These are phyloP conservation scores for Pyrenula massariospora DNA, from an alignment of 495 filamentous ascomycete species.

Conservation along the genomic window DNA sequence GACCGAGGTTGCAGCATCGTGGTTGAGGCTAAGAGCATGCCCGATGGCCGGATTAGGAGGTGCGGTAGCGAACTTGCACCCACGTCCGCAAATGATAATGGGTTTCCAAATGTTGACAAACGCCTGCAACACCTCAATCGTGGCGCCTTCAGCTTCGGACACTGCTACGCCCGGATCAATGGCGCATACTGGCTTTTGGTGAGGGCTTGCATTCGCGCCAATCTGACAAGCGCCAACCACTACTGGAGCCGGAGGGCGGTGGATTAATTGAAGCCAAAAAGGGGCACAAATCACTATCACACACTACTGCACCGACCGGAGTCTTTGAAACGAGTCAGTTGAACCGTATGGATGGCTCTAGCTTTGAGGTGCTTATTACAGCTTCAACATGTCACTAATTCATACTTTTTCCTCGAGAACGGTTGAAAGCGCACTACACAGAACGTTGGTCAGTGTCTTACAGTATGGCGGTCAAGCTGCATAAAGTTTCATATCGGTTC, in stretches of 20 bases:
- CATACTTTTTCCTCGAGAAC: no score
- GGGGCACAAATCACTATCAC: neutral
- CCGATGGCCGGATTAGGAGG: neutral
- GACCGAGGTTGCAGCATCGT: no score
- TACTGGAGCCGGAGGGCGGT: no score
- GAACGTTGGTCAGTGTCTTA: no score
- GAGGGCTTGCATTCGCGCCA: neutral
- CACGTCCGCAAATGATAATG: no score
- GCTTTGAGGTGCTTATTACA: no score
- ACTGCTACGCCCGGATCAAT: neutral
- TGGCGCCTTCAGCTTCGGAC: neutral
- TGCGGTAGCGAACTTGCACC: neutral
- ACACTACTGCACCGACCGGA: neutral
- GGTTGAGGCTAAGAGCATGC: neutral
- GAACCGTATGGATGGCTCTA: neutral
- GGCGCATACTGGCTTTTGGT: neutral
- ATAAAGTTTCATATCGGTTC: no score
- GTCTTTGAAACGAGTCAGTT: neutral
- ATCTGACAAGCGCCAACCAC: neutral
- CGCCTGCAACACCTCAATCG: no score
- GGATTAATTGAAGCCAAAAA: neutral
- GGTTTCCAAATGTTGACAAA: no score
- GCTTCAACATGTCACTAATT: no score
- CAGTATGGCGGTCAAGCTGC: no score
- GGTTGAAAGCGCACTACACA: no score